Evolutionary conservation across 1,284 basidiomycete genomes (phyloP).

Genomic region (Agaricales sp.): DNA sequence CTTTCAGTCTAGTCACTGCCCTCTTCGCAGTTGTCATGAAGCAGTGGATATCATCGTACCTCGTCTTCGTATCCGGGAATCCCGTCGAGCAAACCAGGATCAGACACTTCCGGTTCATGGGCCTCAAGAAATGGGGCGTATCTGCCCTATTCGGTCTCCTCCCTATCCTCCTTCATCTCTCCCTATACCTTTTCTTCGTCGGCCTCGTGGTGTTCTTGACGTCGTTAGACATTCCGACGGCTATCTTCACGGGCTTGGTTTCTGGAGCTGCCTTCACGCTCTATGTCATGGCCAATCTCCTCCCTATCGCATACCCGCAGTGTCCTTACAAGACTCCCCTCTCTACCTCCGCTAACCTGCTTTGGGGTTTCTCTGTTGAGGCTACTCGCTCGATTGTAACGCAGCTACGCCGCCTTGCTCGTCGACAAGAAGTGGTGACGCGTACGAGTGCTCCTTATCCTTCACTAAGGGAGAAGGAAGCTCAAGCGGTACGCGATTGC

Average conservation of each 20-base stretch:
- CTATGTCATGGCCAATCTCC: constrained; percentile 25
- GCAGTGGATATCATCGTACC: not conserved
- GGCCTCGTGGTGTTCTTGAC: constrained; percentile 30
- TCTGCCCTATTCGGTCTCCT: constrained; percentile 11
- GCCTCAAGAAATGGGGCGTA: not conserved
- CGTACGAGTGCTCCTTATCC: not conserved
- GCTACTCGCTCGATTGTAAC: not conserved
- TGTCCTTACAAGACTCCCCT: constrained; percentile 33
- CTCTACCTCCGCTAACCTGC: constrained; percentile 11
- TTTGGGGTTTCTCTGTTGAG: not conserved
- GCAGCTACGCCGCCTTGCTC: not conserved
- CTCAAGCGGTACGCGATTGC: not conserved
- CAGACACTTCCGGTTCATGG: not conserved
- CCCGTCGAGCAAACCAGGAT: not conserved
- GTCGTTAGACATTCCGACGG: constrained; percentile 23
- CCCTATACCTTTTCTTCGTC: constrained; percentile 32
- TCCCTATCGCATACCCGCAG: constrained; percentile 27
- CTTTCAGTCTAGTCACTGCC: not conserved
- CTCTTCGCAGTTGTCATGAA: constrained; percentile 1
- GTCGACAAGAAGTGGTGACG: not conserved
- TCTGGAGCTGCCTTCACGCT: constrained; percentile 25
- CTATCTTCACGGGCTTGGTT: constrained; percentile 22
- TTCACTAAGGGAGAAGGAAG: not conserved
- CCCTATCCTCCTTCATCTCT: constrained; percentile 31
- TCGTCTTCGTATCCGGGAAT: not conserved